A percentile compares a stretch with the other conserved stretches of the same genome.
Evolutionary conservation across 169 alveolate species (phyloP).

Genomic region (Eimeria maxima): DNA sequence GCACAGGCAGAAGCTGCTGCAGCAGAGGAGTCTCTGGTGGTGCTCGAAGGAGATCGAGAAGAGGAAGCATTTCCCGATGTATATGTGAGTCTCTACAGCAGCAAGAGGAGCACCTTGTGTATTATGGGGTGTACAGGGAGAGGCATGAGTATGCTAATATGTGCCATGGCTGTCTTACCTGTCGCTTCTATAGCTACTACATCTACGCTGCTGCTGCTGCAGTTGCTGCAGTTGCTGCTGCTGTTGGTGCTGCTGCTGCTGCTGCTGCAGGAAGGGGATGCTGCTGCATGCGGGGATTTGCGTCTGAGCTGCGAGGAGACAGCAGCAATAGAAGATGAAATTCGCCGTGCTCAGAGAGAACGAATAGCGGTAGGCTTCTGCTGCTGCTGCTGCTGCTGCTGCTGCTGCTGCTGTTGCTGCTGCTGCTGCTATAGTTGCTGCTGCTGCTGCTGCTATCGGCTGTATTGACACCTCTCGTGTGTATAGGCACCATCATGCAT

Average conservation of each 20-base stretch:
- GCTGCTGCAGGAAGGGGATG: constrained; percentile 23
- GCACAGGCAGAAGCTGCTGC: constrained; percentile 62
- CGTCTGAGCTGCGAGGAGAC: constrained; percentile 29
- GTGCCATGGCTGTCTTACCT: neutral
- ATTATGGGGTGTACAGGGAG: neutral
- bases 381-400: constrained; percentile 3
- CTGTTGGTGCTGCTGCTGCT: constrained; percentile 42
- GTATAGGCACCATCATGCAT: no score
- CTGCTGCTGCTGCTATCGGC: neutral
- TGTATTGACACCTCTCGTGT: neutral
- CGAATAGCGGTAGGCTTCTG: constrained; percentile 8
- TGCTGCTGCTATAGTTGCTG: neutral
- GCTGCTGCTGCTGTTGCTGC: neutral
- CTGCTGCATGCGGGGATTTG: constrained; percentile 26
- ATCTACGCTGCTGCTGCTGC: constrained; percentile 21
- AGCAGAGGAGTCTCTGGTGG: constrained; percentile 27
- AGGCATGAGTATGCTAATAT: neutral
- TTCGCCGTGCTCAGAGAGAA: constrained; percentile 14
- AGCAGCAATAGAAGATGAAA: constrained; percentile 51
- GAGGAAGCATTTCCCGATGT: neutral
- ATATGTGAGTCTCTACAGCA: neutral
- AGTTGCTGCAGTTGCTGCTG: neutral
- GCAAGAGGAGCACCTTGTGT: neutral
- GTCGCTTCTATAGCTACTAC: neutral
- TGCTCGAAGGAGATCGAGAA: neutral